Evolutionary conservation across 306 rosid genomes (phyloP), one percentile per base, ranked within the genome.

Genomic region (Quercus ilex): DNA sequence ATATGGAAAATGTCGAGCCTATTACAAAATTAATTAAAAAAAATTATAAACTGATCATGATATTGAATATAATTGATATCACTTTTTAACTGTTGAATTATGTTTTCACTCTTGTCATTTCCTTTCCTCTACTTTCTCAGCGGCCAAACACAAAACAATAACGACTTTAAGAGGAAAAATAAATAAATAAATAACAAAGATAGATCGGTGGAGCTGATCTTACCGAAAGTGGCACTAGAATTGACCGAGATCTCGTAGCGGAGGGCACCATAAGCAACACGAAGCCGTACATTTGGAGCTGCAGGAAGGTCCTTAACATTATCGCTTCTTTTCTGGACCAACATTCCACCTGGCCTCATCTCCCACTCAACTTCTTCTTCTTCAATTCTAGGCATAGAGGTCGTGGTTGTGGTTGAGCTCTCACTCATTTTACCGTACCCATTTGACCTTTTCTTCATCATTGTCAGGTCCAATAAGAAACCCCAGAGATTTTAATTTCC

Each of bases 321-420:
- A 1, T 35, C 84, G 21, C 10, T 67, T 20, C 92, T 80, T 78
- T 85, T 88, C 85, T 94, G 97, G 1, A 94, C 98, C 74, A 94
- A 18, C 97, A 94, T 92, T 77, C 97, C 97, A 28, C 96, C 93
- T 0, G 98, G 97, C 58, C 98, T 77, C 94, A 87, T 89, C 82
- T 92, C 97, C 96, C 98, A 92, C 78, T 86, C 84, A 2, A 64
- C 23, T 5, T 69, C 82, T 58, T 86, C 85, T 17, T 88, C 85
- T n/a, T 68, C 87, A 28, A 51, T 69, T 10, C 28, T 46, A 1
- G 83, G 60, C 13, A 85, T 41, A 2, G 80, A 71, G 15, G 88
- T 49, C 77, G 80, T 60, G 33, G 46, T 63, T 4, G 21, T 19
- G 33, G 77, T 41, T 0, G 82, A 35, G 43, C 55, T 60, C 11